Evolutionary conservation across 2,329 filamentous ascomycete genomes (phyloP), one percentile per base, ranked within the genome.

Genomic region (Neopestalotiopsis sp.): DNA sequence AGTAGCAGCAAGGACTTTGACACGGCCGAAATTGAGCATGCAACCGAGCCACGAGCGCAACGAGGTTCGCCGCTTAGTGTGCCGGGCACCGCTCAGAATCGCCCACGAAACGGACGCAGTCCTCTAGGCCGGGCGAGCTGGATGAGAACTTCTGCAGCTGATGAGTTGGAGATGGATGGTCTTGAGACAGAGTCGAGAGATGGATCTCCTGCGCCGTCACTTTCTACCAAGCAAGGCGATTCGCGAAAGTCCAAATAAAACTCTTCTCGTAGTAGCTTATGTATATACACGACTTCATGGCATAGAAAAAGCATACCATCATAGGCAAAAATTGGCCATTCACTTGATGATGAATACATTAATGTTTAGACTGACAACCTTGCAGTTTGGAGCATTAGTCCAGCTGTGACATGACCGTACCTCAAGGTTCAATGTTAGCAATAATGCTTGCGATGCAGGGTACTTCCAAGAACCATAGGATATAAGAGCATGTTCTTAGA

Each of bases 111-210:
- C 2, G 81, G 78, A 4, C 77, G 79, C 38, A 84, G 82, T 67
- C 82, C 82, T 4, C 75, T 84, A 4, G 79, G 80, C 1, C 75
- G 78, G 28, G 72, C 74, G 17, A 81, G 80, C 69, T 80, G 78
- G 72, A 72, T 79, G 62, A 74, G 75, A 24, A 74, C 75, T 0
- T 71, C 75, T 14, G 71, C 73, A 1, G 72, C 71, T 17, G 79
- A 80, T n/a, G 74, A 74, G 17, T 76, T 78, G 0, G 78, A 78
- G 67, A 59, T 67, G 13, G 76, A 80, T n/a, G 61, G 59, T 2
- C 45, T 52, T n/a, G 45, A 52, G 4, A 9, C 45, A 3, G 45
- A 52, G 45, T 52, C 45, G 20, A 17, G 45, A 52, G 45, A 52
- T 52, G 45, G 9, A 17, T 52, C 45, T 6, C 45, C 45, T 9